phyloP scores from a whole-genome alignment of 495 filamentous ascomycete genomes.

The Elasticomyces elasticus region DNA sequence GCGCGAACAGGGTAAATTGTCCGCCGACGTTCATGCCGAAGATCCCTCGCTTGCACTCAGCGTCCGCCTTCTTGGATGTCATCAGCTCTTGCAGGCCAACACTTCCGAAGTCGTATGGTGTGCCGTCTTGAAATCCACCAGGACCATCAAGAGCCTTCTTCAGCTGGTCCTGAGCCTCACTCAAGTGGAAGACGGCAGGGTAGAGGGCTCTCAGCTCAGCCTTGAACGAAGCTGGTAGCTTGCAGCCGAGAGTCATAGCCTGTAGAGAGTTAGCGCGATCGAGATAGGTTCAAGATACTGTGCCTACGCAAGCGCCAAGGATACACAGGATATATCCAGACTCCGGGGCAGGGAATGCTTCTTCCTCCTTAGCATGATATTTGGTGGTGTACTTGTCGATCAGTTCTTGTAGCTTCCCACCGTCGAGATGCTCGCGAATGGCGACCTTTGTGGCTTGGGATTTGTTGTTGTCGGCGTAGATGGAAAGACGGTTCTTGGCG shows the following conservation, averaged over 20 bases:
- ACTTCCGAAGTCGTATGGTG: conserved; percentile 7
- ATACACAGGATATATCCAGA: not conserved
- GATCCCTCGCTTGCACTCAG: not conserved
- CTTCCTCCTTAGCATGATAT: not conserved
- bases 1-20: not conserved
- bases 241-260: conserved; percentile 11
- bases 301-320: conserved; percentile 7
- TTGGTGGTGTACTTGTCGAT: not conserved
- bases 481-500: not conserved
- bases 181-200: not conserved
- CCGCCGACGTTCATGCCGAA: not conserved
- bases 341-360: not conserved
- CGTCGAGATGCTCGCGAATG: not conserved
- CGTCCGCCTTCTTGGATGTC: not conserved
- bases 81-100: not conserved
- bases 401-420: not conserved
- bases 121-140: conserved; percentile 3
- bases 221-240: not conserved
- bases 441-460: not conserved
- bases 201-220: not conserved
- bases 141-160: conserved; percentile 7
- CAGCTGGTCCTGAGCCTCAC: conserved; percentile 5
- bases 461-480: not conserved
- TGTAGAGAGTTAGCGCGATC: too few species aligned
- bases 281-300: too few species aligned